Evolutionary conservation across 2,329 filamentous ascomycete genomes (phyloP).

Genomic region (Pseudogymnoascus sp.): DNA sequence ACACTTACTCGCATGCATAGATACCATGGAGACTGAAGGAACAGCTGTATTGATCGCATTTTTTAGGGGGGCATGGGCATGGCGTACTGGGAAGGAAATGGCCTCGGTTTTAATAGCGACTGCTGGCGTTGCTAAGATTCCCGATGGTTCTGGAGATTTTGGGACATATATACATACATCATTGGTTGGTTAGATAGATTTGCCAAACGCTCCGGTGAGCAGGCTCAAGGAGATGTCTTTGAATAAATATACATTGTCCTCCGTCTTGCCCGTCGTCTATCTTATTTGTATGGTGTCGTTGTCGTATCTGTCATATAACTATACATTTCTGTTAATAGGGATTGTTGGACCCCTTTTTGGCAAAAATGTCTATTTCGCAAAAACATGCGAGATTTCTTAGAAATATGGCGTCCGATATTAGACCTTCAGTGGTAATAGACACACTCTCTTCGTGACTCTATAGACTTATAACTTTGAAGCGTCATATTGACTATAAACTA

Average conservation of each 20-base stretch:
- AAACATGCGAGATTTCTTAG: not conserved
- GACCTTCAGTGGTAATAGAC: too few species aligned
- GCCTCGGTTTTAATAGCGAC: conserved; percentile 1
- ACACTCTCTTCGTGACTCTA: not conserved
- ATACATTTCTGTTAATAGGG: not conserved
- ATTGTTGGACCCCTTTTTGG: not conserved
- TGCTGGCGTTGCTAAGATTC: conserved; percentile 1
- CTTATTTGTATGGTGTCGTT: not conserved
- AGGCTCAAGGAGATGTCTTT: not conserved
- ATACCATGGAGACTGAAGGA: not conserved
- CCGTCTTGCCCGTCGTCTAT: not conserved
- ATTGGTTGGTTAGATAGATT: not conserved
- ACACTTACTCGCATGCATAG: not conserved
- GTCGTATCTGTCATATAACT: not conserved
- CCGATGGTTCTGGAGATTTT: not conserved
- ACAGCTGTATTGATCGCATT: not conserved
- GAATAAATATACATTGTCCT: not conserved
- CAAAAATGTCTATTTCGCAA: not conserved
- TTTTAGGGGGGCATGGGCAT: not conserved
- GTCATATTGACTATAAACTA: conserved; percentile 9
- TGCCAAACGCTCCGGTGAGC: not conserved
- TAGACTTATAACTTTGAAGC: not conserved
- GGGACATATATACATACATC: not conserved
- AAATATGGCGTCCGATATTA: not conserved
- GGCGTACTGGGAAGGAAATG: conserved; percentile 1